phyloP scores from a whole-genome alignment of 768 basidiomycete species.

The Daedalea quercina region DNA sequence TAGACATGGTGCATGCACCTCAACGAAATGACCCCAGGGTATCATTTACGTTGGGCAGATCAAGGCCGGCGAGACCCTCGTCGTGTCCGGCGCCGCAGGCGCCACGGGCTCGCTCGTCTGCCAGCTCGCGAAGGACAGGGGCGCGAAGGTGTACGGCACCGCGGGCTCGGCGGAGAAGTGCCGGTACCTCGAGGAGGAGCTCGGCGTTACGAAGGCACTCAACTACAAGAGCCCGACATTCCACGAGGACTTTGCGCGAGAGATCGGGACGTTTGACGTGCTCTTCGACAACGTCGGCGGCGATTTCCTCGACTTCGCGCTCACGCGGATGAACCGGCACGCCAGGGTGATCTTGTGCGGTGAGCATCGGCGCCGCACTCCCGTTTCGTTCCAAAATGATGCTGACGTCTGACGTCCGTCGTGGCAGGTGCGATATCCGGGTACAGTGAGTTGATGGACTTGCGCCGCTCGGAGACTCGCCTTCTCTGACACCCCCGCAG shows the following conservation, averaged over 20 bases:
- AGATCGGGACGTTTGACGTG: conserved; percentile 69
- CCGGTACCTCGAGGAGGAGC: conserved; percentile 70
- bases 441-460: conserved; percentile 49
- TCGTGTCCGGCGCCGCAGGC: conserved; percentile 89
- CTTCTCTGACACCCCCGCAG: not conserved
- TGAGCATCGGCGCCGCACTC: conserved; percentile 28
- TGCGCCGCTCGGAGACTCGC: too few species aligned
- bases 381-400: not conserved
- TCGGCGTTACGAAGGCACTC: conserved; percentile 77
- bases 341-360: conserved; percentile 83
- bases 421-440: conserved; percentile 70
- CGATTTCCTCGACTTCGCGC: conserved; percentile 73
- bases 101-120: conserved; percentile 81
- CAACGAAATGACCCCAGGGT: too few species aligned
- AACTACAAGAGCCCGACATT: conserved; percentile 84
- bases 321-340: conserved; percentile 66
- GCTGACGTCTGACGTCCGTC: too few species aligned
- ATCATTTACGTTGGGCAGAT: conserved; percentile 73
- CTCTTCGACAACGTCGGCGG: conserved; percentile 83
- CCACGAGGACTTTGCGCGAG: conserved; percentile 58
- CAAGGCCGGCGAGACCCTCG: conserved; percentile 78
- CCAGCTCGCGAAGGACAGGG: conserved; percentile 73
- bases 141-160: conserved; percentile 82
- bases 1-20: not conserved
- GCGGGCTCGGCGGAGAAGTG: conserved; percentile 84